Evolutionary conservation across 2,329 filamentous ascomycete species (phyloP), one percentile per base, ranked within the genome.

Genomic region (Talaromyces funiculosus): DNA sequence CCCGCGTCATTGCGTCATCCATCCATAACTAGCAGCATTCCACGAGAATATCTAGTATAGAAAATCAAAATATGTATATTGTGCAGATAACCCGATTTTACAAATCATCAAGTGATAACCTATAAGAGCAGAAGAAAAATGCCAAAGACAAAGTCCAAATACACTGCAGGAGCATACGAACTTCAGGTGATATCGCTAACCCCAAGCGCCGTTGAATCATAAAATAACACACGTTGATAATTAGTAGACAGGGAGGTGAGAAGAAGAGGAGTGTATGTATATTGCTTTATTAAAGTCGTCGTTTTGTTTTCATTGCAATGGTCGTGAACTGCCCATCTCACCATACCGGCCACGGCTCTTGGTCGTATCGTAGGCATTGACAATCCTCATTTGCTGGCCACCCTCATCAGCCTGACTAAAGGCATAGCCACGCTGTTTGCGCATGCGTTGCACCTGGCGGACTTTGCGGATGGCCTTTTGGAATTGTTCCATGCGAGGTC

Each of bases 391-490:
- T 78, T 97, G 94, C 42, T 62, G 61, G 31, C 75, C 77, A 69
- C 88, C 91, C 76, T 99, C 94, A 73, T 99, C 94, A 61, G 93
- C 95, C 77, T 97, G 92, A 68, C 91, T 96, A 77, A 99, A 99
- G 64, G 94, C 94, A 72, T 99, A 99, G 35, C 94, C 94, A 71
- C 94, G 89, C 79, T 99, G 94, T 79, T 99, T 99, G 73, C 94
- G 91, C 94, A 97, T 99, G 65, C 94, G 90, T 78, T 97, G 94
- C 42, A 97, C 94, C 77, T 99, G 94, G 56, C 94, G 86, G 57
- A 99, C 94, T 79, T 99, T 99, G 70, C 94, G 89, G 71, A 99
- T 97, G 22, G 94, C 94, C 78, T 99, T 99, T 78, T 99, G 94
- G 82, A 99, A 99, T 78, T 99, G 94, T 72, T 99, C 94, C 94